These are phyloP conservation scores for Rheum nobile DNA, from an alignment of 148 eudicot species.

Conservation along the genomic window DNA sequence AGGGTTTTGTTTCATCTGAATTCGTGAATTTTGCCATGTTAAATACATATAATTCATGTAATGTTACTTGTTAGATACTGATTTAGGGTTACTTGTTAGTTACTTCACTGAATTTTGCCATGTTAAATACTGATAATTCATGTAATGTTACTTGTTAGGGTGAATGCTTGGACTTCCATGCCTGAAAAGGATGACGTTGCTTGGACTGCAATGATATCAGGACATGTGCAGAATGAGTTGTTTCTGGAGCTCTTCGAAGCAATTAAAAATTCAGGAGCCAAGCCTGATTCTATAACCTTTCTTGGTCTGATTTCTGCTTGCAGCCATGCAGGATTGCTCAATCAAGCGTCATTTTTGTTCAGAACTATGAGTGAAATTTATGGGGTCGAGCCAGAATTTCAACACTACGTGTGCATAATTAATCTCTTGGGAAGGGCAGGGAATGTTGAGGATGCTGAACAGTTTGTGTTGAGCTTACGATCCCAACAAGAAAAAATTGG, in stretches of 20 bases:
- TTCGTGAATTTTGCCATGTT: too few species aligned
- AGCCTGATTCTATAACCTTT: slow-evolving; percentile 29
- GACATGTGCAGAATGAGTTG: slow-evolving; percentile 30
- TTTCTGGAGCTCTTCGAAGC: slow-evolving; percentile 22
- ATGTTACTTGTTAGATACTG: too few species aligned
- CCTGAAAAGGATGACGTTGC: slow-evolving; percentile 30
- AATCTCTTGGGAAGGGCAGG: slow-evolving; percentile 33
- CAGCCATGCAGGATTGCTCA: slow-evolving; percentile 28
- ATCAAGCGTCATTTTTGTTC: slow-evolving; percentile 20
- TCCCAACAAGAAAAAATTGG: background rate
- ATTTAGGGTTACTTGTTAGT: too few species aligned
- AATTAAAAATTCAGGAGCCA: slow-evolving; percentile 14
- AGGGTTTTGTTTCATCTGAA: too few species aligned
- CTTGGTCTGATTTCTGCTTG: slow-evolving; percentile 29
- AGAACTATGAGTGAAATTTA: slow-evolving; percentile 20
- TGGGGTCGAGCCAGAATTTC: slow-evolving; percentile 16
- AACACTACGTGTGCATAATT: slow-evolving; percentile 27
- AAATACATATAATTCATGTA: too few species aligned
- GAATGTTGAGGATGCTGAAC: slow-evolving; percentile 29
- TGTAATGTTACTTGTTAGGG: too few species aligned
- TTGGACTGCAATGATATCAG: slow-evolving; percentile 41
- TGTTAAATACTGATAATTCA: too few species aligned
- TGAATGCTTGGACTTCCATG: too few species aligned
- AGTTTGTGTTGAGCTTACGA: slow-evolving; percentile 24
- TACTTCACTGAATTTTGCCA: too few species aligned